A percentile compares a stretch with the other conserved stretches of the same genome.
Evolutionary conservation across 2,329 filamentous ascomycete genomes (phyloP).

Genomic region (Aspergillus hiratsukae): DNA sequence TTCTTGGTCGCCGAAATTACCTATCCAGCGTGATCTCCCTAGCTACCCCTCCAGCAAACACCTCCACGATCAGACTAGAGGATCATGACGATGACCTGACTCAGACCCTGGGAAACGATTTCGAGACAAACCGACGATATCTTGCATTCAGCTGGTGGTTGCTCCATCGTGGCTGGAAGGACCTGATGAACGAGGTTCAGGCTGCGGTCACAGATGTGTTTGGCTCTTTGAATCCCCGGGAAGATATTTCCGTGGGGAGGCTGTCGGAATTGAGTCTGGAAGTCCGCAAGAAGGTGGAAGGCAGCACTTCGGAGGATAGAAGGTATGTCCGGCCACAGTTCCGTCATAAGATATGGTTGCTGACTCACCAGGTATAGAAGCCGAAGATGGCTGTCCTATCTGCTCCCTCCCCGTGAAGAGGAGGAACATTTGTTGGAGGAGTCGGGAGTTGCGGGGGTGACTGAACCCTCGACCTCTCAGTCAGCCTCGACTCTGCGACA

Average conservation of each 20-base stretch:
- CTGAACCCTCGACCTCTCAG: conserved; percentile 33
- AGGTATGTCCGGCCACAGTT: conserved; percentile 36
- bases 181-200: conserved; percentile 76
- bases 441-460: conserved; percentile 63
- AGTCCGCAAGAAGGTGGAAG: conserved; percentile 81
- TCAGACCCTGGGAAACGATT: conserved; percentile 83
- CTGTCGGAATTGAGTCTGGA: conserved; percentile 77
- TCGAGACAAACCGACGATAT: conserved; percentile 92
- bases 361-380: conserved; percentile 33
- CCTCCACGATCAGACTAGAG: conserved; percentile 77
- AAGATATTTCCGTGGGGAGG: conserved; percentile 75
- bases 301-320: conserved; percentile 60
- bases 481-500: conserved; percentile 61
- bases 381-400: conserved; percentile 73
- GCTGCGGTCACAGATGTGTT: conserved; percentile 86
- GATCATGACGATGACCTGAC: conserved; percentile 91
- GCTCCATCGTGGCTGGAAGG: conserved; percentile 81
- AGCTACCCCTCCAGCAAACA: conserved; percentile 67
- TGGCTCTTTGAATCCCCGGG: conserved; percentile 79
- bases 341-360: conserved; percentile 17
- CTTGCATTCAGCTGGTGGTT: conserved; percentile 98
- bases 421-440: conserved; percentile 82
- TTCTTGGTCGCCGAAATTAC: conserved; percentile 91
- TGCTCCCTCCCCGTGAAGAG: conserved; percentile 73
- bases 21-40: conserved; percentile 91